Evolutionary conservation across 179 eudicot species (phyloP).

Genomic region (Beta macrorhiza): DNA sequence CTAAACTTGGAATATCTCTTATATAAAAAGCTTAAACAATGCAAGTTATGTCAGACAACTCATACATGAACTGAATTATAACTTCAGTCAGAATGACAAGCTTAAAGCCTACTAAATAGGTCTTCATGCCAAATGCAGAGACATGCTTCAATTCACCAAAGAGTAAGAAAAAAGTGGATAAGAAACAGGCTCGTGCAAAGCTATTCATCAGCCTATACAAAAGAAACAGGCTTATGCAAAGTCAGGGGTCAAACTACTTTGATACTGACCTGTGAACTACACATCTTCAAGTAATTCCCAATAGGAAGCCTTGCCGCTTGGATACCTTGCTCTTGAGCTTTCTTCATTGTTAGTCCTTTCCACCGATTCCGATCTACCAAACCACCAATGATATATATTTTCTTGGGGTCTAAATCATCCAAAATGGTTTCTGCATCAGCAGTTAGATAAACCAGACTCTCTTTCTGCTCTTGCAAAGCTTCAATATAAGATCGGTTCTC

Average conservation of each 20-base stretch:
- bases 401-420: constrained; percentile 62
- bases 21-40: background rate
- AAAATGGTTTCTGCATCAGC: constrained; percentile 80
- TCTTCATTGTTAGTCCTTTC: constrained; percentile 92
- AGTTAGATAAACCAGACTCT: constrained; percentile 74
- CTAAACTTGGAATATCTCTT: background rate
- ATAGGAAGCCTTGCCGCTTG: constrained; percentile 88
- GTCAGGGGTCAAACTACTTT: background rate
- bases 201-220: background rate
- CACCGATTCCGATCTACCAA: constrained; percentile 91
- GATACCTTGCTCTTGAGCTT: constrained; percentile 85
- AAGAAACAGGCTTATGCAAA: background rate
- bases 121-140: background rate
- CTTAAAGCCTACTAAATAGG: background rate
- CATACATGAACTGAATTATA: background rate
- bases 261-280: constrained; percentile 75
- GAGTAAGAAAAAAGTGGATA: background rate
- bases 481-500: constrained; percentile 65
- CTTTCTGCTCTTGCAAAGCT: constrained; percentile 67
- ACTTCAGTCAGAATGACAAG: background rate
- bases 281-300: constrained; percentile 80
- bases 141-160: background rate
- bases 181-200: background rate
- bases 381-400: constrained; percentile 86
- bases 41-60: background rate